Evolutionary conservation across 306 rosid species (phyloP), one percentile per base, ranked within the genome.

Genomic region (Gastrolobium bilobum): DNA sequence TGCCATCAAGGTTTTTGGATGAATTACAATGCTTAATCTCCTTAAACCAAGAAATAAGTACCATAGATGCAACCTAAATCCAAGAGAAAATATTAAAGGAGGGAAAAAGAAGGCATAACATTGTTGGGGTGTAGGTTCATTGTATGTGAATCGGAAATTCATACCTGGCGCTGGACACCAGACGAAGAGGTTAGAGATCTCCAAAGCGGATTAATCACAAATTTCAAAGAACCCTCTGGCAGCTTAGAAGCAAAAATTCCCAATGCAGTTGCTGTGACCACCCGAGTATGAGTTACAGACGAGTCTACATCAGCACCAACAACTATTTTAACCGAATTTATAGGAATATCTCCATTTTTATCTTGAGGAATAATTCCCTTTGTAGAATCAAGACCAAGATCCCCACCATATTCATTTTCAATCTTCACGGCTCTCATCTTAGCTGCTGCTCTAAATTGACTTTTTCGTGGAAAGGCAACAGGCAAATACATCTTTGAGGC

Each of bases 381-480:
- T 1, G 72, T 79, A 79, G 91, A 81, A 78, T 85, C 97, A 82
- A 89, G 70, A 62, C 88, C 87, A 61, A 87, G 30, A 75, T 83
- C 88, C 64, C 89, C 80, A 57, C 76, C 85, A 57, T 71, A 82
- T 73, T 95, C 99, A 79, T 86, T 87, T 90, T 91, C 99, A 48
- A 81, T 86, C 77, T 84, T 92, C 67, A 72, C 97, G 65, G 98
- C 97, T 87, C 98, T 95, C 96, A 92, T 92, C 90, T 95, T 95
- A 75, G 99, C 99, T 43, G 99, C 99, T 10, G 99, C 99, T 89
- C 90, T 95, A 78, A 85, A 79, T 82, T 92, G 99, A 84, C 98
- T 92, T 87, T 82, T 95, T 63, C 95, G 88, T n/a, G 99, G 98
- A 69, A 95, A 85, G 26, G 99, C 89, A 83, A 85, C 93, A 46